Conservation (phyloP, 306 rosid genomes). For the Trifolium dubium region DNA sequence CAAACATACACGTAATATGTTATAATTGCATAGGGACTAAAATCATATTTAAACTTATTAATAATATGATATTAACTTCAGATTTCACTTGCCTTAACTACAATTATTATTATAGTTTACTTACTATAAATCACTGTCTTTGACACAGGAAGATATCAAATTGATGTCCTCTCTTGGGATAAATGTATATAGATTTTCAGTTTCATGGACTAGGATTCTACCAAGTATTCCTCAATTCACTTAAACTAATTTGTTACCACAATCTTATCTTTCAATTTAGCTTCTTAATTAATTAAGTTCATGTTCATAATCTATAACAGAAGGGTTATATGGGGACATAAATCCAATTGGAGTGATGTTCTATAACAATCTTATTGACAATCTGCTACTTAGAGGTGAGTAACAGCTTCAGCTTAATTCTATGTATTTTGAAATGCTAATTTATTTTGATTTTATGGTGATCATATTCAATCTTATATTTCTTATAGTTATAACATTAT, state of each 20-base stretch:
- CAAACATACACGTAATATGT: too few species aligned
- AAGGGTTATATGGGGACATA: slow-evolving; percentile 60
- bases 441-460: slow-evolving; percentile 1
- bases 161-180: slow-evolving; percentile 60
- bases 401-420: neutral
- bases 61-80: neutral
- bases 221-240: slow-evolving; percentile 44
- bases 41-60: too few species aligned
- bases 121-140: neutral
- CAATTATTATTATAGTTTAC: neutral
- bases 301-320: slow-evolving; percentile 45
- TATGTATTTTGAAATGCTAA: neutral
- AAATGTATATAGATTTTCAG: slow-evolving; percentile 69
- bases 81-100: neutral
- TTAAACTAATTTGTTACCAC: neutral
- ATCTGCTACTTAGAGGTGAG: slow-evolving; percentile 58
- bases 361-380: slow-evolving; percentile 66
- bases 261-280: neutral
- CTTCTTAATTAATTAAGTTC: neutral
- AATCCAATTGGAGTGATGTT: slow-evolving; percentile 58
- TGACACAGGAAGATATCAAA: slow-evolving; percentile 62
- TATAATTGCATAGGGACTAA: too few species aligned
- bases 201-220: slow-evolving; percentile 76
- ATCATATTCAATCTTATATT: neutral
- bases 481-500: neutral